phyloP scores from a whole-genome alignment of 176 grass and related monocot species.

The Elaeis guineensis region DNA sequence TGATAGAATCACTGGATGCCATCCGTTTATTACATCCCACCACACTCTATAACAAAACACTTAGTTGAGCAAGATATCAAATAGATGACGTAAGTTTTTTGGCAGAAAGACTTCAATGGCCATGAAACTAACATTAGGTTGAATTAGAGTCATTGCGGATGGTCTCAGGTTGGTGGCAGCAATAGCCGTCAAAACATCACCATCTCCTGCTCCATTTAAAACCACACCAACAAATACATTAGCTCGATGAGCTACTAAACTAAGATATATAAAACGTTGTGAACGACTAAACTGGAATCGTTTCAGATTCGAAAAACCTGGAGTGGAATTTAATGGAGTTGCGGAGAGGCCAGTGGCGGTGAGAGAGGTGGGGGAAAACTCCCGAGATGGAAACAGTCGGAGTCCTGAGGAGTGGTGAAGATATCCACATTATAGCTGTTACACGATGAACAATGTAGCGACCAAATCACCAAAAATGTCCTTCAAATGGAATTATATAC shows the following conservation, averaged over 20 bases:
- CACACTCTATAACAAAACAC: slow-evolving; percentile 28
- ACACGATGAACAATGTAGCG: background rate
- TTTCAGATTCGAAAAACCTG: slow-evolving; percentile 2
- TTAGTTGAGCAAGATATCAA: background rate
- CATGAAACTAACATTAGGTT: too few relatives aligned
- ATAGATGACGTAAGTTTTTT: background rate
- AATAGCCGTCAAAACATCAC: too few relatives aligned
- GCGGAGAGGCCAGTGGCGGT: slow-evolving; percentile 14
- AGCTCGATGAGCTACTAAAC: background rate
- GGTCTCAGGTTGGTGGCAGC: too few relatives aligned
- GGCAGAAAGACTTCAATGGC: too few relatives aligned
- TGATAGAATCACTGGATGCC: slow-evolving; percentile 8
- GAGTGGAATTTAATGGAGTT: slow-evolving; percentile 10
- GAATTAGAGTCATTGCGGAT: too few relatives aligned
- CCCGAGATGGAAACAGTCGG: background rate
- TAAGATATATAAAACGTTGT: background rate
- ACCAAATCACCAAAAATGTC: slow-evolving; percentile 20
- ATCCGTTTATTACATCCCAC: slow-evolving; percentile 21
- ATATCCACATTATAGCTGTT: background rate
- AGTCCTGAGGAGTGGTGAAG: too few relatives aligned
- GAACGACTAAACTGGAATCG: background rate
- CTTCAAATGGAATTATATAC: background rate
- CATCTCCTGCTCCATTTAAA: too few relatives aligned
- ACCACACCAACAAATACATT: background rate
- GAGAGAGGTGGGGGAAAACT: slow-evolving; percentile 19